A percentile compares a stretch with the other conserved stretches of the same genome.
Conservation (phyloP, 768 basidiomycete species). For the Crepidotus variabilis region DNA sequence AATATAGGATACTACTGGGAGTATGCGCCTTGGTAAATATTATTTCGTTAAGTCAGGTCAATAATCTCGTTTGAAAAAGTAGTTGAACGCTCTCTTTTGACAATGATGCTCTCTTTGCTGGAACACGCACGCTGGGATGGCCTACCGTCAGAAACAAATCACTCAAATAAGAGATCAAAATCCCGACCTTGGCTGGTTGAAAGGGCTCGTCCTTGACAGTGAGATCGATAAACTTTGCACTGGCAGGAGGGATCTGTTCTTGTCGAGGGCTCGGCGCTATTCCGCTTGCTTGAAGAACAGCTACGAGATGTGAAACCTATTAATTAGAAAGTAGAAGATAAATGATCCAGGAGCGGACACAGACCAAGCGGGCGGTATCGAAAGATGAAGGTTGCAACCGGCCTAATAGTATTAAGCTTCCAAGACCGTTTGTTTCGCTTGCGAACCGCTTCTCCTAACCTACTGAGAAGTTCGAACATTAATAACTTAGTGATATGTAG, state of each 20-base stretch:
- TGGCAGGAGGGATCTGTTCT: neutral
- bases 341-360: neutral
- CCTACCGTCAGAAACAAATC: too few relatives aligned
- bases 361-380: constrained; percentile 4
- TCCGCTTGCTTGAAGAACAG: constrained; percentile 2
- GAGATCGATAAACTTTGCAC: neutral
- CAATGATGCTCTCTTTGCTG: too few relatives aligned
- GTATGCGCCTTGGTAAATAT: neutral
- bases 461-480: neutral
- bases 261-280: neutral
- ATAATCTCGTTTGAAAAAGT: neutral
- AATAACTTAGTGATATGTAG: neutral
- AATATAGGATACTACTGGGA: neutral
- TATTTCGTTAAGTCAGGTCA: neutral
- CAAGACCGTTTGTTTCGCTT: neutral
- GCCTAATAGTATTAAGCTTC: neutral
- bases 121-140: too few relatives aligned
- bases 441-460: constrained; percentile 2
- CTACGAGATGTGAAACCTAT: neutral
- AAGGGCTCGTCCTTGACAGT: neutral
- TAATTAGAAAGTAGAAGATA: neutral
- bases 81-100: neutral
- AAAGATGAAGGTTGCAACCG: constrained; percentile 12
- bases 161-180: too few relatives aligned
- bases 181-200: neutral